phyloP scores from a whole-genome alignment of 2,329 filamentous ascomycete genomes.

The Cordyceps javanica region DNA sequence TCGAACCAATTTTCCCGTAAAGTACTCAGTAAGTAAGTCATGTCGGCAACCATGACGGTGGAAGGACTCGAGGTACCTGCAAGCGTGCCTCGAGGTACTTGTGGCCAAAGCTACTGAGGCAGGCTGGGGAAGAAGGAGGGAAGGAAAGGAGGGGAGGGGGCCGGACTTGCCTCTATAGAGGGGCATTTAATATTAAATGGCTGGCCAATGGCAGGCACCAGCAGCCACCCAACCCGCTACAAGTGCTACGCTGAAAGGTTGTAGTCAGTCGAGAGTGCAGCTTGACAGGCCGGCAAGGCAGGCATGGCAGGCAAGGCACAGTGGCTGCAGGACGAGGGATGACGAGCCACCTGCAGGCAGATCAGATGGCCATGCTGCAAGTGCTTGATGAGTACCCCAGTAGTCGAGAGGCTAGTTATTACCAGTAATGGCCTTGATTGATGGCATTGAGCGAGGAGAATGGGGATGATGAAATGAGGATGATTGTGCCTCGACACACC shows the following conservation, averaged over 20 bases:
- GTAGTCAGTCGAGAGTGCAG: too few species aligned
- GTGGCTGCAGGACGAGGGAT: not conserved
- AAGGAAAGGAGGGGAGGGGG: too few species aligned
- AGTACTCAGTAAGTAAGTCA: too few species aligned
- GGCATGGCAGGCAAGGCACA: too few species aligned
- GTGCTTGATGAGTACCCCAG: too few species aligned
- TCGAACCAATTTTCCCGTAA: too few species aligned
- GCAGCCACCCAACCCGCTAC: not conserved
- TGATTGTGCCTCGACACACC: too few species aligned
- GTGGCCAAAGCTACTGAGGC: not conserved
- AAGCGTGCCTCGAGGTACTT: conserved; percentile 3
- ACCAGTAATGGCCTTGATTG: too few species aligned
- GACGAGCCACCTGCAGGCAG: not conserved
- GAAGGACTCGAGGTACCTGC: conserved; percentile 4
- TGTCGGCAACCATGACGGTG: not conserved
- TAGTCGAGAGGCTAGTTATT: too few species aligned
- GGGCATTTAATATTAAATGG: not conserved
- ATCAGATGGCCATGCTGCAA: not conserved
- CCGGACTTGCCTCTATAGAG: not conserved
- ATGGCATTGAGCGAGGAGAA: too few species aligned
- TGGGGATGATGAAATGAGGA: too few species aligned
- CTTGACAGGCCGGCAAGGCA: too few species aligned
- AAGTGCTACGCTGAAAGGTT: not conserved
- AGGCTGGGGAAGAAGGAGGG: not conserved
- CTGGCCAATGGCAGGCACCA: not conserved